Evolutionary conservation across 2,329 filamentous ascomycete genomes (phyloP).

Genomic region (Fusarium kyushuense): DNA sequence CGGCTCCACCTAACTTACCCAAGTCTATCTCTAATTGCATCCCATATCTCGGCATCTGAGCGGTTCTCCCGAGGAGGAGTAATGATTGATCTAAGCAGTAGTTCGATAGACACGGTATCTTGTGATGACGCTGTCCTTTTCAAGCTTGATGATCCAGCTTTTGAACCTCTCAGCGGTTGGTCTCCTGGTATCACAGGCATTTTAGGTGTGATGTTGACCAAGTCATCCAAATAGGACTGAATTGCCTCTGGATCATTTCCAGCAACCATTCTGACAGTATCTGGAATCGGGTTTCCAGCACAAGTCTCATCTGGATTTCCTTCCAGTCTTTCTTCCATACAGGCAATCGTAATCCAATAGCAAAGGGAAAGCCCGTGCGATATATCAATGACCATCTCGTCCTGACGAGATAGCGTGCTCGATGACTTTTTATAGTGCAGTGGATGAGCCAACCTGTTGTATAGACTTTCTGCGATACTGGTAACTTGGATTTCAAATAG

Average conservation of each 20-base stretch:
- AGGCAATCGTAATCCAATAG: neutral
- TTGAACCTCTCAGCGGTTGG: fast-evolving
- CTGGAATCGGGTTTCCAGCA: neutral
- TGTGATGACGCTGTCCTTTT: neutral
- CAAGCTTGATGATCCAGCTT: fast-evolving
- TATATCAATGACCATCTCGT: neutral
- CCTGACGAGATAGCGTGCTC: neutral
- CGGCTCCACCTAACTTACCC: too few relatives aligned
- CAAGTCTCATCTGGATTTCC: fast-evolving
- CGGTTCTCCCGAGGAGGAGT: neutral
- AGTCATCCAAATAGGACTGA: fast-evolving
- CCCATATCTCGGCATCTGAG: neutral
- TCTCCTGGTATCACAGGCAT: neutral
- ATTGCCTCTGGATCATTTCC: fast-evolving
- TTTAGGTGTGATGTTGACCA: neutral
- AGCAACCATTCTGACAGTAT: neutral
- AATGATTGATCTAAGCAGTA: neutral
- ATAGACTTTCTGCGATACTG: neutral
- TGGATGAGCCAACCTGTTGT: neutral
- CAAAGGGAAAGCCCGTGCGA: neutral
- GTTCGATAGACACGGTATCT: fast-evolving
- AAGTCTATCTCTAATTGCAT: neutral
- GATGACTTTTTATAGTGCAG: neutral
- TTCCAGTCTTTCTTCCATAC: neutral
- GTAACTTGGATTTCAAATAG: neutral